Evolutionary conservation across 192 early-diverging fungal genomes (phyloP), one percentile per base, ranked within the genome.

Genomic region (Rhizoclosmatium globosum): DNA sequence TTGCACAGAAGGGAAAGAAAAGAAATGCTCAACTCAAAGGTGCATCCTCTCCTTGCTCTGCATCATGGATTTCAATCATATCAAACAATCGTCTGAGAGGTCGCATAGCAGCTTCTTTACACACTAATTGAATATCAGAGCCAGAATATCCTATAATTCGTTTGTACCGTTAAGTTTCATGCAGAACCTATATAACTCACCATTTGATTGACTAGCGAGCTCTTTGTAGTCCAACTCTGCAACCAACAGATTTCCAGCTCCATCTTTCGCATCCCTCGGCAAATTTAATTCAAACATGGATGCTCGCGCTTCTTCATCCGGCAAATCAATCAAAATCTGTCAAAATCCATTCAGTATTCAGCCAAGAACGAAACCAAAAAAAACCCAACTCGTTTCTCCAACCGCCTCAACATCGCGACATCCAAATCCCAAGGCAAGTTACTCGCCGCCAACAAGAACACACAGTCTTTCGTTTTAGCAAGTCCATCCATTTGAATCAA

Each of bases 371-470:
- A 77, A 46, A 81, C 48, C 17, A 78, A 83, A 41, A 65, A 45
- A 84, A 7, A 46, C 50, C 57, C 17, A 72, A 86, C 86, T 60
- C 89, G 66, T 76, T 89, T 89, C 58, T 88, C 89, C n/a, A 87
- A 70, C 47, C 89, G 75, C 50, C 89, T 75, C 11, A 88, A 76
- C 86, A 90, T 89, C 23, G 89, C 89, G 21, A 76, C 76, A 64
- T 90, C 89, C 31, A 90, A 81, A 71, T 90, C 87, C 89, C 89
- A 90, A 11, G 89, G 89, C 39, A 90, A 45, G 67, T 90, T 90
- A 2, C 84, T 77, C 19, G 89, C 89, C 1, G 87, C 89, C 3
- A 90, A 72, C 13, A 90, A 66, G 61, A 90, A 89, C 6, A 90
- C 83, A 62, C 78, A 85, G 13, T 81, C 85, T 23, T 47, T 69